These are phyloP conservation scores for Rhizopogon salebrosus DNA, from an alignment of 768 basidiomycete species.

Conservation along the genomic window DNA sequence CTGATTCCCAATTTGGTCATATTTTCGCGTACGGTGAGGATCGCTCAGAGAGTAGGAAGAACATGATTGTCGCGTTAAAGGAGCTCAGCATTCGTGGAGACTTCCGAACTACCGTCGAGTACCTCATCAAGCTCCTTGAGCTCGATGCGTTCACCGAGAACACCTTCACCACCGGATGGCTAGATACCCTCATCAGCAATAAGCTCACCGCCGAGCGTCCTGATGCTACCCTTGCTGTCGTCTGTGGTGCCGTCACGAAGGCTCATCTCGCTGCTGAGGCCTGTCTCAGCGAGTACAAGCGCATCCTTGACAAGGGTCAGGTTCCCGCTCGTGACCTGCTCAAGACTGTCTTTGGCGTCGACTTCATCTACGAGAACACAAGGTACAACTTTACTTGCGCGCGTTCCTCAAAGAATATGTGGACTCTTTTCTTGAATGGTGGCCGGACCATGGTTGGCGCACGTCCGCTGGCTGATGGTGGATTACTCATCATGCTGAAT, in stretches of 20 bases:
- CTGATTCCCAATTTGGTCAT: conserved; percentile 98
- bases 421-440: conserved; percentile 96
- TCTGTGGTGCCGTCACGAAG: conserved; percentile 95
- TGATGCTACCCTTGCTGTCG: conserved; percentile 86
- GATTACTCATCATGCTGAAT: conserved; percentile 85
- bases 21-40: conserved; percentile 99
- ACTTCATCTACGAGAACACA: conserved; percentile 95
- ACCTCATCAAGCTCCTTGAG: conserved; percentile 96
- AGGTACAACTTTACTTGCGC: conserved; percentile 96
- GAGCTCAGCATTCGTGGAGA: conserved; percentile 98
- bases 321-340: conserved; percentile 91
- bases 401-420: conserved; percentile 80
- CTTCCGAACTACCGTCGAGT: conserved; percentile 98
- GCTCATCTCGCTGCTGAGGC: conserved; percentile 86
- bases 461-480: conserved; percentile 90
- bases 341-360: conserved; percentile 93
- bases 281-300: conserved; percentile 90
- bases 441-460: conserved; percentile 90
- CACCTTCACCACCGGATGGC: conserved; percentile 97
- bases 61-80: conserved; percentile 99
- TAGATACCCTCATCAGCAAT: conserved; percentile 94
- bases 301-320: conserved; percentile 96
- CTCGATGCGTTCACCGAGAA: conserved; percentile 96
- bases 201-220: conserved; percentile 97
- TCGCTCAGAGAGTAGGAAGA: conserved; percentile 91